These are phyloP conservation scores for Pestalotiopsis sp. DNA, from an alignment of 2,329 filamentous ascomycete species.

Conservation along the genomic window DNA sequence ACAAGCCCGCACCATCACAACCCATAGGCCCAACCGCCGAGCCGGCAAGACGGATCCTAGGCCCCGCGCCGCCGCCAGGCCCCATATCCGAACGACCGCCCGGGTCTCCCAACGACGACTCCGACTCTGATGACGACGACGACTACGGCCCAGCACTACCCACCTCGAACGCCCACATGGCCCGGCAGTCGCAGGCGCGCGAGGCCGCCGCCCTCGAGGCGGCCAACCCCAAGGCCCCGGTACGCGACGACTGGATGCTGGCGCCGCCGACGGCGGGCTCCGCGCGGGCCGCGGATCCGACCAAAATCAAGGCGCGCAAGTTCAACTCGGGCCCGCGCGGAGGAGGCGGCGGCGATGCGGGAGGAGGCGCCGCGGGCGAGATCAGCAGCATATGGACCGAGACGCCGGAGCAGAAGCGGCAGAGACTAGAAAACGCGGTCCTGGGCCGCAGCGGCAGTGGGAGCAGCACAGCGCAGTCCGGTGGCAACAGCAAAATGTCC, in stretches of 20 bases:
- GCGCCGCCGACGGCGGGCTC: slow-evolving; percentile 62
- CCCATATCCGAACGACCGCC: slow-evolving; percentile 39
- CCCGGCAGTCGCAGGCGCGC: slow-evolving; percentile 24
- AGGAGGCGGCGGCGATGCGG: slow-evolving; percentile 31
- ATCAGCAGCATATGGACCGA: slow-evolving; percentile 85
- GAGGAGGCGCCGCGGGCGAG: slow-evolving; percentile 41
- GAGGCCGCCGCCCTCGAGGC: slow-evolving; percentile 34
- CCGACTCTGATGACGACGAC: slow-evolving; percentile 52
- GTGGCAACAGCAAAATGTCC: slow-evolving; percentile 28
- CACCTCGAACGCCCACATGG: slow-evolving; percentile 37
- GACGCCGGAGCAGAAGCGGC: slow-evolving; percentile 84
- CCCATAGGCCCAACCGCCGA: not conserved
- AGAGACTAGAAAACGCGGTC: slow-evolving; percentile 78
- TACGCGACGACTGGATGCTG: slow-evolving; percentile 87
- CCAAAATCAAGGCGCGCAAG: slow-evolving; percentile 78
- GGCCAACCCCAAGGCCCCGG: slow-evolving; percentile 46
- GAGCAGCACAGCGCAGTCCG: slow-evolving; percentile 49
- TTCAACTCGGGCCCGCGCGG: slow-evolving; percentile 70
- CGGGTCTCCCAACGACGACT: slow-evolving; percentile 27
- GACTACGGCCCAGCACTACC: slow-evolving; percentile 65
- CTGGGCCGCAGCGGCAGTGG: slow-evolving; percentile 64
- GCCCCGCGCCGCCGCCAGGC: slow-evolving; percentile 47
- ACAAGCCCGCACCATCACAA: slow-evolving; percentile 14
- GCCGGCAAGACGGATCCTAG: slow-evolving; percentile 36
- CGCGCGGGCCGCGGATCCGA: slow-evolving; percentile 73